phyloP scores from a whole-genome alignment of 2,329 filamentous ascomycete species.

The Whalleya microplaca region DNA sequence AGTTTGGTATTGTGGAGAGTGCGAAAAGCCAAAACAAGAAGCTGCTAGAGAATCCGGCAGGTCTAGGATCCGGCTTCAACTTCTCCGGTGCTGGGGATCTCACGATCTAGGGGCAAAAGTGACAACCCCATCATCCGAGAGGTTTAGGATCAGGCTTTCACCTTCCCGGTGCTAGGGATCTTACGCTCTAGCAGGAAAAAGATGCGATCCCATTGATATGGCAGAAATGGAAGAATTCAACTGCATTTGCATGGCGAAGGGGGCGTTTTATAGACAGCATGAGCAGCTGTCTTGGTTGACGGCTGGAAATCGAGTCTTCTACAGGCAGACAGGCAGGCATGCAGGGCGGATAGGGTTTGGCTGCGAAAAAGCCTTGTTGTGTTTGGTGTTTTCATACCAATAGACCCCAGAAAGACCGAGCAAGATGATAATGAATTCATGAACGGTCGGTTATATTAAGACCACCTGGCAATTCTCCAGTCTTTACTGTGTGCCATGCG shows the following conservation, averaged over 20 bases:
- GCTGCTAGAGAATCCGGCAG: slow-evolving; percentile 12
- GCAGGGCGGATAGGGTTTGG: slow-evolving; percentile 6
- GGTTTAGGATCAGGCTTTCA: too few species aligned
- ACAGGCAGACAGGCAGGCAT: slow-evolving; percentile 9
- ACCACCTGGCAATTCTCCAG: slow-evolving; percentile 3
- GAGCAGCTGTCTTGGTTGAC: slow-evolving; percentile 11
- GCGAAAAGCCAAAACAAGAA: slow-evolving; percentile 36
- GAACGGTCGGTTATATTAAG: neutral
- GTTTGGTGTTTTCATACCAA: neutral
- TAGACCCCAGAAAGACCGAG: slow-evolving; percentile 7
- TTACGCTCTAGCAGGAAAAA: too few species aligned
- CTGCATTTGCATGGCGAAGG: slow-evolving; percentile 40
- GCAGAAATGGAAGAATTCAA: slow-evolving; percentile 4
- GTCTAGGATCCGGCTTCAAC: slow-evolving; percentile 19
- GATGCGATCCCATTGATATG: too few species aligned
- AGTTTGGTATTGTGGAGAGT: slow-evolving; percentile 65
- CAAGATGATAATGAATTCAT: slow-evolving; percentile 14
- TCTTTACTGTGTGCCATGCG: neutral
- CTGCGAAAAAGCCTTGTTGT: slow-evolving; percentile 2
- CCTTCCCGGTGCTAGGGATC: too few species aligned
- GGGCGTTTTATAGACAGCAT: slow-evolving; percentile 32
- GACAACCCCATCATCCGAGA: neutral
- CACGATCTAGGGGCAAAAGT: slow-evolving; percentile 22
- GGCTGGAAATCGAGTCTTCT: slow-evolving; percentile 14
- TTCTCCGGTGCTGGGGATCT: slow-evolving; percentile 33